Percentiles rank a stretch among this genome's conserved stretches.
These are phyloP conservation scores for Suillus decipiens DNA, from an alignment of 768 basidiomycete genomes.

Conservation along the genomic window DNA sequence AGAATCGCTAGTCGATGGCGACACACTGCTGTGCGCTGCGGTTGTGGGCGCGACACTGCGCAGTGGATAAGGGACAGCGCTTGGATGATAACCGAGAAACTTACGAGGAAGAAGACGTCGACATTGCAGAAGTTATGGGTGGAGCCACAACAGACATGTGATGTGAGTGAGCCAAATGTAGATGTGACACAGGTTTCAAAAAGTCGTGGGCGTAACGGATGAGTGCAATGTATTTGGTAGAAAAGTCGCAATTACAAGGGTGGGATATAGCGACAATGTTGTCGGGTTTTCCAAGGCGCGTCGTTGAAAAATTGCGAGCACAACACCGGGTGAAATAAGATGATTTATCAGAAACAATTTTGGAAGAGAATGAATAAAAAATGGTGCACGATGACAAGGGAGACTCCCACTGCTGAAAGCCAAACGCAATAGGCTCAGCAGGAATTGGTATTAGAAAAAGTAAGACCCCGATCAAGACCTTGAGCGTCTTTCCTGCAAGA, in stretches of 20 bases:
- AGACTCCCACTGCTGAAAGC: background rate
- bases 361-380: slow-evolving; percentile 9
- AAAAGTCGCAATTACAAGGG: slow-evolving; percentile 17
- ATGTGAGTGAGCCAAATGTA: slow-evolving; percentile 8
- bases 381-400: slow-evolving; percentile 9
- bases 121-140: slow-evolving; percentile 11
- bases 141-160: slow-evolving; percentile 5
- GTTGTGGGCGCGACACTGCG: slow-evolving; percentile 19
- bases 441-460: background rate
- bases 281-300: slow-evolving; percentile 9
- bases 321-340: slow-evolving; percentile 12
- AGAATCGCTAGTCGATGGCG: slow-evolving; percentile 16
- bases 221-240: slow-evolving; percentile 26
- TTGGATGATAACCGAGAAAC: slow-evolving; percentile 14
- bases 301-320: background rate
- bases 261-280: slow-evolving; percentile 14
- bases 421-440: background rate
- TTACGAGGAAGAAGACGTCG: slow-evolving; percentile 23
- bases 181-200: slow-evolving; percentile 19
- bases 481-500: background rate
- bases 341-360: slow-evolving; percentile 11
- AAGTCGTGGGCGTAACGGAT: slow-evolving; percentile 21
- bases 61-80: slow-evolving; percentile 15
- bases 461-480: background rate
- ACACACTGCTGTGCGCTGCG: slow-evolving; percentile 18